Percentiles rank a stretch among this genome's conserved stretches.
Conservation (phyloP, 371 early-diverging fungal species). For the Apophysomyces variabilis region DNA sequence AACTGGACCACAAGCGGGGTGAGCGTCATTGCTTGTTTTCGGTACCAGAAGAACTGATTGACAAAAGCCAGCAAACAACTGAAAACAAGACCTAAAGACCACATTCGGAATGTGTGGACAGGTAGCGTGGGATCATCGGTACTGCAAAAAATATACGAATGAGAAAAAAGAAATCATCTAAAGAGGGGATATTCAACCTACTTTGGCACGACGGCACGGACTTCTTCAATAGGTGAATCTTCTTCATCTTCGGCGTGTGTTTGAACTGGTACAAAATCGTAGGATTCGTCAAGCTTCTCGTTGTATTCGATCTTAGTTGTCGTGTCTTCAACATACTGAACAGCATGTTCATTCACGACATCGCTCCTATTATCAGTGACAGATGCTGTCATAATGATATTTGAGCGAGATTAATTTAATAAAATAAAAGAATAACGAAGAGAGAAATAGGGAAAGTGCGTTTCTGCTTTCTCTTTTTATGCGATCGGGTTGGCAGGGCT, state of each 20-base stretch:
- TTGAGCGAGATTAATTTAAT: neutral
- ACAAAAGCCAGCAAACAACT: conserved; percentile 62
- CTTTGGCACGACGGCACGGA: conserved; percentile 68
- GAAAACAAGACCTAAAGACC: conserved; percentile 69
- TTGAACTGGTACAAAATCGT: conserved; percentile 6
- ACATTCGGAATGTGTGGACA: conserved; percentile 78
- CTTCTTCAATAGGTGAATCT: conserved; percentile 80
- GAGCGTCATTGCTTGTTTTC: conserved; percentile 55
- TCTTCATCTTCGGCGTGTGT: conserved; percentile 44
- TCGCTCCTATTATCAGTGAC: conserved; percentile 6
- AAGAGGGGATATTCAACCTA: conserved; percentile 20
- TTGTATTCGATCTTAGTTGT: conserved; percentile 17
- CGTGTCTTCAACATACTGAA: neutral
- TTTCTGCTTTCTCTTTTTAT: neutral
- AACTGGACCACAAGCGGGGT: conserved; percentile 61
- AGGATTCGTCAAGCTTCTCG: conserved; percentile 9
- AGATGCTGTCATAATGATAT: conserved; percentile 5
- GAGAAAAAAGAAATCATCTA: conserved; percentile 2
- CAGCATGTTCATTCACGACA: conserved; percentile 2
- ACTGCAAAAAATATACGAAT: conserved; percentile 24
- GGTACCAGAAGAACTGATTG: conserved; percentile 82
- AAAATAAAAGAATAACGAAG: neutral
- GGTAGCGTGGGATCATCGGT: conserved; percentile 72
- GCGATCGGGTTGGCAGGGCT: neutral
- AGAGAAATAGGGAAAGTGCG: neutral